Evolutionary conservation across 495 filamentous ascomycete genomes (phyloP), one percentile per base, ranked within the genome.

Genomic region (Neurospora pannonica): DNA sequence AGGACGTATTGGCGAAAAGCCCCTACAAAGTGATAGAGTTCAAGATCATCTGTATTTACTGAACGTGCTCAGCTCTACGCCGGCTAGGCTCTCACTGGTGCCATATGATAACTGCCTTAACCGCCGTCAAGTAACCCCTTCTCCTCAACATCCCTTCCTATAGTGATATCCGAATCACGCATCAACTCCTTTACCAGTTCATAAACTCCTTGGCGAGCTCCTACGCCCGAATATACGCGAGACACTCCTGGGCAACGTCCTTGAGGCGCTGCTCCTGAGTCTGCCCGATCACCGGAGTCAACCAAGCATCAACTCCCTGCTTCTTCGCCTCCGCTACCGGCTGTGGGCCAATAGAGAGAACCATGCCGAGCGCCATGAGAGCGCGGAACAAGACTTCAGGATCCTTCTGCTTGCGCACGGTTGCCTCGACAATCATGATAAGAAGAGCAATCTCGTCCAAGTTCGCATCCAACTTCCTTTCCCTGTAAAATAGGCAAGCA

Each of bases 381-480:
- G 90, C 90, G 54, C 97, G 87, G 82, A 93, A 98, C 36, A 94
- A 83, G 10, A 92, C 92, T 81, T 99, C 97, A 0, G 90, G 88
- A 76, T 98, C 95, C 10, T 84, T 89, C 73, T 93, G 90, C 9
- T 81, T 85, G 17, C 81, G 79, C 4, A 97, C 77, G 3, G 95
- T 88, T 70, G 86, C 84, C 31, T 84, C 86, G 4, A 97, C 81
- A 38, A 91, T 87, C 34, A 79, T 79, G 34, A 80, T 70, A 15
- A 86, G 46, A 15, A 73, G 34, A 40, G 76, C 75, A 34, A 82
- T 43, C 4, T 39, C 62, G 37, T 54, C 71, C 71, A 72, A 24
- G 13, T 24, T 21, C 9, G 70, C 74, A 28, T 36, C 72, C 54
- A 70, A 62, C 19, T 70, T 71, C 0, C 75, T 74, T 48, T 82